These are phyloP conservation scores for Colletotrichum tabaci DNA, from an alignment of 2,329 filamentous ascomycete genomes.

Conservation along the genomic window DNA sequence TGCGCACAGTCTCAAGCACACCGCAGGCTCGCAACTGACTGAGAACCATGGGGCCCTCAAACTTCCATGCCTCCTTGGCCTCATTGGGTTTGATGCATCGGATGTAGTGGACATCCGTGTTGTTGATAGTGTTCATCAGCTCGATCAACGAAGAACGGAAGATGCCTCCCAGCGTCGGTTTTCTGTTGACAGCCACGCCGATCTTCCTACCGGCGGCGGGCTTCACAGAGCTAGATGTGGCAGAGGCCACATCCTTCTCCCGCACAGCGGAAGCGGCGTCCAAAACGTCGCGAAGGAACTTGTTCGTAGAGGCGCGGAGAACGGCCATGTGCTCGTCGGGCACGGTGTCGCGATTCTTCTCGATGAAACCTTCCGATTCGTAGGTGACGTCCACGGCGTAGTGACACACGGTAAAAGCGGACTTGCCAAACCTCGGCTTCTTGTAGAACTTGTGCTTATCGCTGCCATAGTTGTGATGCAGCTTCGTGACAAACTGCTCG, in stretches of 20 bases:
- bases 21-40: constrained; percentile 97
- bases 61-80: constrained; percentile 96
- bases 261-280: constrained; percentile 88
- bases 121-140: constrained; percentile 97
- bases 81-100: constrained; percentile 99
- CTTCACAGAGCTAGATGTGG: constrained; percentile 80
- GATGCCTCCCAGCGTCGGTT: constrained; percentile 96
- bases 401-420: constrained; percentile 97
- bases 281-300: constrained; percentile 87
- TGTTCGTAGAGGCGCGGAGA: constrained; percentile 85
- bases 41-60: constrained; percentile 98
- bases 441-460: constrained; percentile 99
- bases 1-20: constrained; percentile 98
- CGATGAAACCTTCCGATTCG: constrained; percentile 98
- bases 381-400: constrained; percentile 99
- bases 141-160: constrained; percentile 99
- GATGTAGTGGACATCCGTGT: constrained; percentile 98
- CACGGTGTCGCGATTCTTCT: constrained; percentile 99
- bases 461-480: constrained; percentile 91
- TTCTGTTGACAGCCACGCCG: constrained; percentile 92
- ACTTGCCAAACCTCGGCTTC: constrained; percentile 98
- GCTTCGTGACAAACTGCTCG: constrained; percentile 95
- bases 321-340: constrained; percentile 98
- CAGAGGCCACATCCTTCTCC: constrained; percentile 84
- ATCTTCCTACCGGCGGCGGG: constrained; percentile 87